Evolutionary conservation across 495 filamentous ascomycete genomes (phyloP).

Genomic region (Penicillium chermesinum): DNA sequence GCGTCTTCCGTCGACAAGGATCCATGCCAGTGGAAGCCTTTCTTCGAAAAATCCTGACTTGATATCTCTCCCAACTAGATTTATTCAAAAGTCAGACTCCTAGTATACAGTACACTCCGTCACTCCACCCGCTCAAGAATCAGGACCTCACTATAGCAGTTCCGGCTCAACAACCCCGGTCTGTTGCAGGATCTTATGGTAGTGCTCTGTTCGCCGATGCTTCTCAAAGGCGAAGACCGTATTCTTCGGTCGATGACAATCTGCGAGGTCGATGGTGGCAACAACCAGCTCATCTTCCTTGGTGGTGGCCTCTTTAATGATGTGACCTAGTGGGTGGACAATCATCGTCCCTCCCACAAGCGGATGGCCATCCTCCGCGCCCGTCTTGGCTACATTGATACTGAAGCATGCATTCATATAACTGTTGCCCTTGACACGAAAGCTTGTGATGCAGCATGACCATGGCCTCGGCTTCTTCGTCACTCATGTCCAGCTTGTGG

Average conservation of each 20-base stretch:
- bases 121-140: no score
- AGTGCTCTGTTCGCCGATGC: slow-evolving; percentile 44
- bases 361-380: slow-evolving; percentile 41
- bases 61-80: no score
- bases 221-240: slow-evolving; percentile 44
- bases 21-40: no score
- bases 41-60: no score
- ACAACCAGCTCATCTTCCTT: slow-evolving; percentile 43
- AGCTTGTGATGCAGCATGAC: slow-evolving; percentile 44
- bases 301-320: slow-evolving; percentile 39
- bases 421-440: slow-evolving; percentile 38
- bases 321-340: slow-evolving; percentile 43
- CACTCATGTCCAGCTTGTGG: slow-evolving; percentile 31
- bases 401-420: slow-evolving; percentile 48
- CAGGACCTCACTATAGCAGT: no score
- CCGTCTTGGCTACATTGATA: slow-evolving; percentile 38
- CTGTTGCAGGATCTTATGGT: slow-evolving; percentile 33
- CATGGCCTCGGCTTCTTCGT: slow-evolving; percentile 34
- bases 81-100: no score
- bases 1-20: no score
- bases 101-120: no score
- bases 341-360: slow-evolving; percentile 48
- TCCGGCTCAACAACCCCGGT: slow-evolving; percentile 44
- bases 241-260: slow-evolving; percentile 40
- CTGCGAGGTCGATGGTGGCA: slow-evolving; percentile 40